A percentile compares a stretch with the other conserved stretches of the same genome.
These are phyloP conservation scores for Chenopodium berlandieri DNA, from an alignment of 148 eudicot species.

Conservation along the genomic window DNA sequence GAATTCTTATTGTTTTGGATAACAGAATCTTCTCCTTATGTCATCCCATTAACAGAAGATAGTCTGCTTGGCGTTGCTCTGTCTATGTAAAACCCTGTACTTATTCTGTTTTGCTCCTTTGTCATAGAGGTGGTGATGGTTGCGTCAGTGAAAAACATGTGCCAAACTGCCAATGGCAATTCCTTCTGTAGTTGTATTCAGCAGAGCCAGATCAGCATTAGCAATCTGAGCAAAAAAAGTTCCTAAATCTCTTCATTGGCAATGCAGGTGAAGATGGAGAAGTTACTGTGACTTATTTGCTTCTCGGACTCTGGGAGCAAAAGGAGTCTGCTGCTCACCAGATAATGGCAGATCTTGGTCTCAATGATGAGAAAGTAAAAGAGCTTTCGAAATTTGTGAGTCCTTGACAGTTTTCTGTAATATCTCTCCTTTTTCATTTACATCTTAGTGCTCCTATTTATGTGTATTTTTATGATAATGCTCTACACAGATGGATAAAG, in stretches of 20 bases:
- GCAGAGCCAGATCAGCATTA: background rate
- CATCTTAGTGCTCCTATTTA: background rate
- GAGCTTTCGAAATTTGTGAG: conserved; percentile 78
- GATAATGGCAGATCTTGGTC: conserved; percentile 65
- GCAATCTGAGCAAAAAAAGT: background rate
- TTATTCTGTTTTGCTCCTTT: background rate
- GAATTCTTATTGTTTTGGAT: background rate
- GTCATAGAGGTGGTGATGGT: background rate
- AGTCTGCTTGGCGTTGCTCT: conserved; percentile 1
- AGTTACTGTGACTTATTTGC: conserved; percentile 60
- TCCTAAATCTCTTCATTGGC: background rate
- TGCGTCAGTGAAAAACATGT: background rate
- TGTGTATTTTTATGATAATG: background rate
- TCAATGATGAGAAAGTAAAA: conserved; percentile 73
- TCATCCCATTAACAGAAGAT: background rate
- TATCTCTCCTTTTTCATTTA: background rate
- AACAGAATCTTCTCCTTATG: background rate
- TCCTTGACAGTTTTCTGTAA: conserved; percentile 15
- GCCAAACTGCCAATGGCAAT: background rate
- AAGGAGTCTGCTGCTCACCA: conserved; percentile 72
- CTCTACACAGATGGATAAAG: conserved; percentile 66
- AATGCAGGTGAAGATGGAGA: conserved; percentile 80
- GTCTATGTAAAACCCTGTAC: background rate
- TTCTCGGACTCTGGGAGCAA: conserved; percentile 80
- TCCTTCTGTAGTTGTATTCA: background rate